Evolutionary conservation across 2,329 filamentous ascomycete genomes (phyloP).

Genomic region (Colletotrichum sp.): DNA sequence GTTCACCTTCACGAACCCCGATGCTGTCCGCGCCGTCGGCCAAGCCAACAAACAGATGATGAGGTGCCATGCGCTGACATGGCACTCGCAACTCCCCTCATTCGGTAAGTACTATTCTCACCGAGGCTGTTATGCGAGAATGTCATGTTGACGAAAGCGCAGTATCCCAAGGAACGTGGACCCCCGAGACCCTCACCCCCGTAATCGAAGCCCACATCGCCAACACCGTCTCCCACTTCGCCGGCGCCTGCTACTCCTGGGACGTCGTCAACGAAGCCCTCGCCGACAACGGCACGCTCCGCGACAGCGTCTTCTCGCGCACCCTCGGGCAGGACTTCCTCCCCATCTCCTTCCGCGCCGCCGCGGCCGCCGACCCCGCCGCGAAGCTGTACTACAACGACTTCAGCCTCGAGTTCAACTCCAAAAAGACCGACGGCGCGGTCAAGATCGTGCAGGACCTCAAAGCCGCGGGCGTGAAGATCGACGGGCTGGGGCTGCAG

Average conservation of each 20-base stretch:
- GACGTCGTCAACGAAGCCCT: conserved; percentile 61
- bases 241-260: conserved; percentile 53
- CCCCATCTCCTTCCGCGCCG: conserved; percentile 54
- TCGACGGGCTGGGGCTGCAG: conserved; percentile 68
- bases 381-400: conserved; percentile 67
- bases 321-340: conserved; percentile 59
- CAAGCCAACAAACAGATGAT: conserved; percentile 46
- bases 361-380: conserved; percentile 49
- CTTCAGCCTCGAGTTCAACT: conserved; percentile 45
- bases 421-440: conserved; percentile 45
- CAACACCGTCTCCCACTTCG: conserved; percentile 47
- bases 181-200: conserved; percentile 41
- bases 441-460: conserved; percentile 66
- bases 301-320: conserved; percentile 53
- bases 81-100: conserved; percentile 64
- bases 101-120: conserved; percentile 30
- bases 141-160: conserved; percentile 40
- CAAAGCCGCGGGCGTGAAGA: conserved; percentile 64
- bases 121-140: too few relatives aligned
- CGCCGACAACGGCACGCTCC: conserved; percentile 57
- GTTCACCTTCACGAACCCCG: conserved; percentile 66
- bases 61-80: conserved; percentile 69
- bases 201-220: conserved; percentile 58
- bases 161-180: conserved; percentile 64
- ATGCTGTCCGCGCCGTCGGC: conserved; percentile 51